These are phyloP conservation scores for Mesotaenium endlicherianum DNA, from an alignment of 139 green algal species.

Conservation along the genomic window DNA sequence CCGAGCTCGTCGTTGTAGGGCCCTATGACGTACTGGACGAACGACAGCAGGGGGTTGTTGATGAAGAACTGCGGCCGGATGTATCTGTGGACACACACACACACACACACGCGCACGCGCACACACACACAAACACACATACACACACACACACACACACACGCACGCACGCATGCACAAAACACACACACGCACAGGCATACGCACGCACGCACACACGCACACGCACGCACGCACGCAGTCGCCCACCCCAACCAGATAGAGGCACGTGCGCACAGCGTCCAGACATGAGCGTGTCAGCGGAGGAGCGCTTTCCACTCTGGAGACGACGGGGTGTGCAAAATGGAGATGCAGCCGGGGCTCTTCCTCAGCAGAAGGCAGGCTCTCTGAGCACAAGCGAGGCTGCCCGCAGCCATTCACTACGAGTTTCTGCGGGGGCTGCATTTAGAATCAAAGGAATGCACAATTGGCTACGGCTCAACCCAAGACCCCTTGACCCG, in stretches of 20 bases:
- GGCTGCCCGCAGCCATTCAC: background rate
- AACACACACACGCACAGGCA: background rate
- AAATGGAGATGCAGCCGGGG: too few species aligned
- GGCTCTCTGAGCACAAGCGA: background rate
- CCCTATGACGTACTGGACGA: slow-evolving; percentile 52
- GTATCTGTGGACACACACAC: slow-evolving; percentile 25
- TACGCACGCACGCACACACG: background rate
- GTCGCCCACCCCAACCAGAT: background rate
- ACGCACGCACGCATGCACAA: background rate
- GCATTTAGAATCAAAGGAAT: too few species aligned
- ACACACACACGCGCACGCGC: background rate
- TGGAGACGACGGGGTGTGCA: too few species aligned
- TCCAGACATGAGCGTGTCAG: background rate
- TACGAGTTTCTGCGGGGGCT: background rate
- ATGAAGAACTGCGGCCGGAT: slow-evolving; percentile 40
- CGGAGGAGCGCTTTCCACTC: background rate
- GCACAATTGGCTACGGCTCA: too few species aligned
- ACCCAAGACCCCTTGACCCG: too few species aligned
- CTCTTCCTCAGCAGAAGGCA: background rate
- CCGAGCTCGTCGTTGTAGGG: slow-evolving; percentile 46
- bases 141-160: background rate
- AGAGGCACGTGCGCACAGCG: background rate
- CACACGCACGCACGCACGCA: background rate
- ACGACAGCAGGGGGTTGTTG: slow-evolving; percentile 33
- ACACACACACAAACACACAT: background rate